Base-by-base conservation (phyloP, 129 eudicot species). In the Helichrysum umbraculigerum region DNA sequence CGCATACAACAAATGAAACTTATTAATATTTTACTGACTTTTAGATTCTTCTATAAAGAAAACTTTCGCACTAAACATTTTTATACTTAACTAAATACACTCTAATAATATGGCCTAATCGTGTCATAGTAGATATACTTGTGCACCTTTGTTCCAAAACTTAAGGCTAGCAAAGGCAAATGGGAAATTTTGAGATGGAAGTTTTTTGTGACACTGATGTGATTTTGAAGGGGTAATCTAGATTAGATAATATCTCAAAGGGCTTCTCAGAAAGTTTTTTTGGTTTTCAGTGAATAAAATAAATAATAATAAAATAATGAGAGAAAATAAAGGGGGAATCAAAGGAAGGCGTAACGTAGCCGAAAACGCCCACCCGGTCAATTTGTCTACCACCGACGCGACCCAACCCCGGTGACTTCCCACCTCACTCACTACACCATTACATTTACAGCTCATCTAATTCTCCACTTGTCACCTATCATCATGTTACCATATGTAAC, bases 341-440 rank as follows among this genome's bases (percentile, higher is more conserved):
- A 68, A 78, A 70, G 75, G 75, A 70, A 70, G 61, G 82, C 76
- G 82, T 78, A 78, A 61, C 76, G 82, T 78, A 78, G 82, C 82
- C 54, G 82, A 70, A 78, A 78, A 47, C 81, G 15, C 28, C 21
- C 70, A 60, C 16, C 59, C 29, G 52, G 71, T 78, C 71, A 78
- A 60, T 78, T 25, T 78, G 82, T 78, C 76, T 61, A 70, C 52
- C 82, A 78, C 82, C 82, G 82, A 78, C 71, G 76, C 52, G 65
- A 78, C 76, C 82, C 70, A 78, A 78, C 76, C 76, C 76, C 64
- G 64, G 56, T 78, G 82, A 78, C 82, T 16, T 42, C 76, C 71
- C 71, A 70, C 82, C 82, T 71, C 22, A 62, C 76, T 44, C 28
- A 56, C 62, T 58, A 30, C 68, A 35, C 64, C 76, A 20, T 72